These are phyloP conservation scores for Ottelia alismoides DNA, from an alignment of 106 monocot species.

Conservation along the genomic window DNA sequence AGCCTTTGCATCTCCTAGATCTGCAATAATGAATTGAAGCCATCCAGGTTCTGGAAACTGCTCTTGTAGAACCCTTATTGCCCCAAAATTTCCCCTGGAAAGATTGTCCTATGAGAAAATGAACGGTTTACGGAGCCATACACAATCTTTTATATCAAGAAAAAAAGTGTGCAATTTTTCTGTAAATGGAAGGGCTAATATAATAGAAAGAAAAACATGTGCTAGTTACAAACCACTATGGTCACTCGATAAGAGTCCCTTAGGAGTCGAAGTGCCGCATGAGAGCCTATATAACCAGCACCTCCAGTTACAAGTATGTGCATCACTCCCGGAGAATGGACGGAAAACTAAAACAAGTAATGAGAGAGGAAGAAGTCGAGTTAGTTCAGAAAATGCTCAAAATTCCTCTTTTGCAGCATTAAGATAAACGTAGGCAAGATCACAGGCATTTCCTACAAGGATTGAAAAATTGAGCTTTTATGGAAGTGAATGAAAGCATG, in stretches of 20 bases:
- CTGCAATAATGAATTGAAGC: conserved; percentile 60
- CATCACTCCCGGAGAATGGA: conserved; percentile 39
- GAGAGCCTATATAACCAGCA: conserved; percentile 77
- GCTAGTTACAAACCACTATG: conserved; percentile 75
- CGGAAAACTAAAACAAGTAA: conserved; percentile 36
- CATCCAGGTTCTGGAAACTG: conserved; percentile 47
- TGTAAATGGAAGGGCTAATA: background rate
- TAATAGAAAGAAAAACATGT: background rate
- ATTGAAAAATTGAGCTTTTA: too few relatives aligned
- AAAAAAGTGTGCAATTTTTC: background rate
- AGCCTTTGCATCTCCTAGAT: conserved; percentile 59
- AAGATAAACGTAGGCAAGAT: background rate
- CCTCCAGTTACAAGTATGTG: conserved; percentile 70
- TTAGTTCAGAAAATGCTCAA: too few relatives aligned
- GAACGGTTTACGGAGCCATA: too few relatives aligned
- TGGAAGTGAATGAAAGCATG: too few relatives aligned
- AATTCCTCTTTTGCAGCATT: too few relatives aligned
- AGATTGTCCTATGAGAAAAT: conserved; percentile 39
- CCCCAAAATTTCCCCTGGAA: conserved; percentile 68
- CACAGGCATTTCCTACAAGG: too few relatives aligned
- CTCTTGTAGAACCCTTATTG: conserved; percentile 56
- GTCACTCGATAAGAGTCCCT: conserved; percentile 66
- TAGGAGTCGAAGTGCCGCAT: conserved; percentile 59
- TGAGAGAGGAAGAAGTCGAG: too few relatives aligned
- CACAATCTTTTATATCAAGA: too few relatives aligned